Evolutionary conservation across 2,329 filamentous ascomycete genomes (phyloP), one percentile per base, ranked within the genome.

Genomic region (Botryotinia convoluta): DNA sequence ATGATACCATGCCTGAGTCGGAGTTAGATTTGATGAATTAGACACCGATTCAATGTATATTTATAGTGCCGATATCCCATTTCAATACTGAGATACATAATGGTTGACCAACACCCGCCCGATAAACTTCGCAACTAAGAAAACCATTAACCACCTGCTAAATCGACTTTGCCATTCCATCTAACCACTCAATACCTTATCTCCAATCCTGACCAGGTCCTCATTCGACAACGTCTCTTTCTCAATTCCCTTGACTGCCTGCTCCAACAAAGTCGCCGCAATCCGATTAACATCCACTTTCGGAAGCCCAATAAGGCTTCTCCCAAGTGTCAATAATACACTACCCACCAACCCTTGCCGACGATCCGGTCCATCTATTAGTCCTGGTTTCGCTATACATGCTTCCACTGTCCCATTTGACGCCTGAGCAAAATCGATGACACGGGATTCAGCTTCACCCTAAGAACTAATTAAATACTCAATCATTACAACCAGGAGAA

Each of bases 381-480:
- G 73, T 0, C 85, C 86, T 0, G 84, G 82, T 72, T 84, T 86
- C 9, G 81, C 83, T 1, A 84, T 77, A n/a, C 79, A 78, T 0
- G 79, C 81, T 72, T 86, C 82, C 37, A 86, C 74, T 39, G 71
- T 76, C 3, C 81, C 82, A 2, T 81, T 75, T n/a, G 83, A 81
- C 14, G 84, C 76, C 32, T 81, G 77, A 4, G 84, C 84, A 32
- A 82, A 83, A 1, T 81, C 81, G 6, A 87, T 80, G 6, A 87
- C 79, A 29, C 80, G 77, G 12, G 76, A 83, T 75, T 88, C 87
- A 0, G 83, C 82, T 60, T 85, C 82, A 10, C 86, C 86, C 86
- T 87, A 45, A 65, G 1, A 35, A 67, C 20, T 1, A 20, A 12
- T 54, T 4, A 54, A 18, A 10, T 14, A 62, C 26, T 62, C 35